A percentile compares a stretch with the other conserved stretches of the same genome.
Conservation (phyloP, 2,329 filamentous ascomycete genomes). For the Graphium sp. region DNA sequence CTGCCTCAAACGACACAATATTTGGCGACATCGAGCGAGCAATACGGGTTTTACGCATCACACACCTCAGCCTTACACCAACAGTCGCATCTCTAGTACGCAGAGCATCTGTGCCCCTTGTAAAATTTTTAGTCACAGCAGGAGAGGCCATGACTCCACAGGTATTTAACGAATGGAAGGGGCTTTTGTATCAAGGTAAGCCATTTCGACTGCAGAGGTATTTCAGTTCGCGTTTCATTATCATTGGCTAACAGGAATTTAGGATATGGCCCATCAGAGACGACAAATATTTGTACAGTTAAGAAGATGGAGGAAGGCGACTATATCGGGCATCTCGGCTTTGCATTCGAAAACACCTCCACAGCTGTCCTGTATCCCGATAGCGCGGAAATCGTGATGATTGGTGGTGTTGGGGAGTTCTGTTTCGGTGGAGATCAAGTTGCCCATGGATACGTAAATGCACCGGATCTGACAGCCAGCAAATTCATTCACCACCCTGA, state of each 20-base stretch:
- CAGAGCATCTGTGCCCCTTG: conserved; percentile 49
- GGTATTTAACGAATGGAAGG: conserved; percentile 54
- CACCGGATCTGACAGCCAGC: conserved; percentile 39
- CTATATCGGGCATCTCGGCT: conserved; percentile 60
- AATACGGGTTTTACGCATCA: conserved; percentile 47
- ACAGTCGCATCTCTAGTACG: conserved; percentile 66
- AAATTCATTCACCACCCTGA: conserved; percentile 54
- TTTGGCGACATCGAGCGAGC: conserved; percentile 55
- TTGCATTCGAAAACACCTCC: conserved; percentile 59
- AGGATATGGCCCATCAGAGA: conserved; percentile 70
- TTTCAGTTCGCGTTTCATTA: conserved; percentile 2
- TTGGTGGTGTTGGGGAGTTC: conserved; percentile 63
- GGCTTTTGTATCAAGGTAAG: conserved; percentile 52
- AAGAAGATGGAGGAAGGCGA: conserved; percentile 42
- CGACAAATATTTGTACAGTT: conserved; percentile 75
- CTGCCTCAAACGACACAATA: conserved; percentile 55
- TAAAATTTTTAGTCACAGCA: conserved; percentile 63
- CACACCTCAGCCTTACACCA: conserved; percentile 73
- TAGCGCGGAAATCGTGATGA: conserved; percentile 37
- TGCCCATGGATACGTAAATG: conserved; percentile 55
- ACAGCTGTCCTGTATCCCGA: conserved; percentile 40
- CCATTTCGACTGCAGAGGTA: background rate
- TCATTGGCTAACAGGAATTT: background rate
- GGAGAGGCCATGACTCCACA: conserved; percentile 64
- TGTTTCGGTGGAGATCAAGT: conserved; percentile 81